phyloP scores from a whole-genome alignment of 169 alveolate species.

The Plasmodium sp. region DNA sequence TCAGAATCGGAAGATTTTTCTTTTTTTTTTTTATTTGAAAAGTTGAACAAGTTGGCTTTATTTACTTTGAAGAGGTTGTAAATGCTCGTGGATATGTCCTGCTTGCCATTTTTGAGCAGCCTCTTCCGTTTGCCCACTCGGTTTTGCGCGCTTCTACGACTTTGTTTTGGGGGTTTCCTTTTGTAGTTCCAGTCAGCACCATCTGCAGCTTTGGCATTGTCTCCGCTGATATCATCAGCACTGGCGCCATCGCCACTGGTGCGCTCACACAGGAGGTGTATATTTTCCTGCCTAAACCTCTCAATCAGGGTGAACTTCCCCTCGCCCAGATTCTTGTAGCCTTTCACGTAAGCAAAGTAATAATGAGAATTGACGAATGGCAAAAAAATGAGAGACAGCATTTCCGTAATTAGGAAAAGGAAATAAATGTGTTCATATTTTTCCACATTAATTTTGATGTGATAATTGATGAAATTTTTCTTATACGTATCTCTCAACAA shows the following conservation, averaged over 20 bases:
- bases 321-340: not conserved
- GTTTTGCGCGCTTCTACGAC: not conserved
- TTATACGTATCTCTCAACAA: constrained; percentile 58
- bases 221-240: not conserved
- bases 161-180: not conserved
- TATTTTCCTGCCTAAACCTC: constrained; percentile 33
- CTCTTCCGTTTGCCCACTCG: not conserved
- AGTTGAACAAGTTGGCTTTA: not conserved
- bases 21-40: not conserved
- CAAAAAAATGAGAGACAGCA: constrained; percentile 23
- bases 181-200: not conserved
- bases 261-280: not conserved
- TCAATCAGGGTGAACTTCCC: constrained; percentile 1
- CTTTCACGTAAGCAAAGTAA: constrained; percentile 16
- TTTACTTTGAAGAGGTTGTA: not conserved
- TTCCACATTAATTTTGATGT: constrained; percentile 65
- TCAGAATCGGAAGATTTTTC: constrained; percentile 6
- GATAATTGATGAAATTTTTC: constrained; percentile 29
- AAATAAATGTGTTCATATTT: constrained; percentile 68
- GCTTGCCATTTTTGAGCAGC: not conserved
- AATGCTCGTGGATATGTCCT: constrained; percentile 4
- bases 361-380: constrained; percentile 42
- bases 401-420: constrained; percentile 60
- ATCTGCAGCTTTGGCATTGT: not conserved
- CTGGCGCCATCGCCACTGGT: not conserved